Conservation (phyloP, 768 basidiomycete genomes). For the Boletus bicolor region DNA sequence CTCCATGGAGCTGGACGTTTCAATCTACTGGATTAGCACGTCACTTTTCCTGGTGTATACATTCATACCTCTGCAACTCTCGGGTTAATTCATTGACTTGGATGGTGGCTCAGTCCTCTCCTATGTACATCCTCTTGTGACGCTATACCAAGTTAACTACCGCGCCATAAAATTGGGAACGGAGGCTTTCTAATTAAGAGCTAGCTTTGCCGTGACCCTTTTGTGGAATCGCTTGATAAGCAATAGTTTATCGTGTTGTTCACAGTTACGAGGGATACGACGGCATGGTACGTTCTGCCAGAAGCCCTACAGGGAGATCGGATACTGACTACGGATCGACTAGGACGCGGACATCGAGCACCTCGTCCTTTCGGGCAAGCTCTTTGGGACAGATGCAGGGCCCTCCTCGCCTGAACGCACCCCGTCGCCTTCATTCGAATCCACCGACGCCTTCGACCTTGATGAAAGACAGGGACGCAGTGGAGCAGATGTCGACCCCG, state of each 20-base stretch:
- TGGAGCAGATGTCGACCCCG: slow-evolving; percentile 30
- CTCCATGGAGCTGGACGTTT: slow-evolving; percentile 24
- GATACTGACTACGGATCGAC: slow-evolving; percentile 1
- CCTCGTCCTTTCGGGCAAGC: slow-evolving; percentile 72
- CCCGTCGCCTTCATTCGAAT: slow-evolving; percentile 45
- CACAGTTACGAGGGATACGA: background rate
- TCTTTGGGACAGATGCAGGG: slow-evolving; percentile 55
- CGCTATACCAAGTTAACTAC: background rate
- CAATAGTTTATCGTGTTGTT: background rate
- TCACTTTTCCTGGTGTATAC: slow-evolving; percentile 2
- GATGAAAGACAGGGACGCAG: slow-evolving; percentile 49
- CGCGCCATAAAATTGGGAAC: background rate
- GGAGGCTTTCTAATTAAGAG: background rate
- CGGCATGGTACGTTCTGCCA: slow-evolving; percentile 15
- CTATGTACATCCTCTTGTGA: background rate
- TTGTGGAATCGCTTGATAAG: slow-evolving; percentile 18
- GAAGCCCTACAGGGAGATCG: background rate
- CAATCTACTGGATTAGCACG: slow-evolving; percentile 6
- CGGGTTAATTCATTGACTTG: background rate
- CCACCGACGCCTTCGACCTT: slow-evolving; percentile 33
- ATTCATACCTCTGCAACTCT: background rate
- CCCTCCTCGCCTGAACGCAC: slow-evolving; percentile 64
- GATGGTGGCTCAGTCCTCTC: background rate
- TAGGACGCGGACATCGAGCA: slow-evolving; percentile 58
- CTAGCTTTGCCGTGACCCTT: background rate